Base-by-base conservation (phyloP, 164 flowering plant genomes). In the Vitis amurensis region DNA sequence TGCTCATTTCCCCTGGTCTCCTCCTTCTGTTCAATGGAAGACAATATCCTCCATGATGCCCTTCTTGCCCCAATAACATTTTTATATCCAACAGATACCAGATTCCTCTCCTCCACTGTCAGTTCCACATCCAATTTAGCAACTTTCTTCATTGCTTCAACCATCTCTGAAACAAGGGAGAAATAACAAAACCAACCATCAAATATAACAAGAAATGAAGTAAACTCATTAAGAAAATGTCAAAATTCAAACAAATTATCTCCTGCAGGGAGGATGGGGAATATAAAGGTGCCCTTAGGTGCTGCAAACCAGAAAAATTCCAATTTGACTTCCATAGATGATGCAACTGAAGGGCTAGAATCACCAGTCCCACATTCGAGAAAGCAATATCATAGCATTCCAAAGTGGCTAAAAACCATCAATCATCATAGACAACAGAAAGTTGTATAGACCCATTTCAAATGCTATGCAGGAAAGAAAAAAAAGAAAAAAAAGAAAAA, bases 21-120 rank as follows among this genome's bases (percentile, higher is more conserved):
- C 65, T 86, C 90, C 75, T 84, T 83, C 71, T 86, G 86, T 64
- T 86, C 87, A 68, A 86, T 82, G 8, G 88, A 84, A 61, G 87
- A 86, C 70, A 86, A 69, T 48, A 81, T 86, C 73, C 87, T 11
- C 90, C 88, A 85, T 3, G 90, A 84, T 14, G 87, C 90, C 71
- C 90, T 76, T 55, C 87, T 74, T 23, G 84, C 79, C 10, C 90
- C 90, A 64, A 87, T 80, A 11, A 87, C 86, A 71, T 87, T 87
- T 78, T 87, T 87, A 67, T 85, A 87, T n/a, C 87, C 87, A 15
- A 82, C 86, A 12, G 85, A 84, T 9, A 86, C 69, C 73, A 86
- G 67, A 64, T 84, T 86, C 69, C 90, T 67, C 75, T 84, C 90
- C 63, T 83, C 88, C 55, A 81, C 82, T 0, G 90, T 81, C 78